Conservation (phyloP, 2,329 filamentous ascomycete genomes). For the Ophidiomyces ophidiicola region DNA sequence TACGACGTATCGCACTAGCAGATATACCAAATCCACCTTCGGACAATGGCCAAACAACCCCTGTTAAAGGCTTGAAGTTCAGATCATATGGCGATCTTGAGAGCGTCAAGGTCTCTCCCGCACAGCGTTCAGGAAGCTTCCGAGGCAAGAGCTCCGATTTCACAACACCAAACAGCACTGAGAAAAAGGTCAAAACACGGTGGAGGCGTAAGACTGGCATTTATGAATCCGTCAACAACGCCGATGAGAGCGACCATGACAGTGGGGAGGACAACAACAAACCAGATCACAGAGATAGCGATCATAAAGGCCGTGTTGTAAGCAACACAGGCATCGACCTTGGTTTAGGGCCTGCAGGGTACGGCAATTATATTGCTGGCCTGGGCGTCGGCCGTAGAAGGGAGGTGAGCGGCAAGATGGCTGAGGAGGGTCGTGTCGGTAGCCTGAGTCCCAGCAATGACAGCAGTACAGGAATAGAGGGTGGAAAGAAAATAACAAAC, state of each 20-base stretch:
- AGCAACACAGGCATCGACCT: slow-evolving; percentile 34
- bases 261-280: slow-evolving; percentile 16
- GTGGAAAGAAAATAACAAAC: slow-evolving; percentile 1
- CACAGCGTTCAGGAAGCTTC: slow-evolving; percentile 19
- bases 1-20: slow-evolving; percentile 24
- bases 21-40: slow-evolving; percentile 28
- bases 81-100: slow-evolving; percentile 33
- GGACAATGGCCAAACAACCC: slow-evolving; percentile 20
- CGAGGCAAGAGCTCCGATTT: slow-evolving; percentile 14
- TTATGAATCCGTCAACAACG: slow-evolving; percentile 27
- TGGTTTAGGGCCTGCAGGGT: slow-evolving; percentile 23
- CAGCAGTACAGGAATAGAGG: not conserved
- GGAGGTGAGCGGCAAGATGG: slow-evolving; percentile 38
- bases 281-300: slow-evolving; percentile 20
- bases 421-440: slow-evolving; percentile 34
- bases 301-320: slow-evolving; percentile 34
- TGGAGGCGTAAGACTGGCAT: slow-evolving; percentile 24
- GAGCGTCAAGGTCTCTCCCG: slow-evolving; percentile 17
- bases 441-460: not conserved
- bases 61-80: slow-evolving; percentile 22
- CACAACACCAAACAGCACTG: slow-evolving; percentile 12
- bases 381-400: slow-evolving; percentile 35
- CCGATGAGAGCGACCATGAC: slow-evolving; percentile 20
- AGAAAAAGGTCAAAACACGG: slow-evolving; percentile 23
- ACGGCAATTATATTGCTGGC: slow-evolving; percentile 33